A percentile compares a stretch with the other conserved stretches of the same genome.
phyloP scores from a whole-genome alignment of 192 early-diverging fungal species.

The Gigaspora rosea region DNA sequence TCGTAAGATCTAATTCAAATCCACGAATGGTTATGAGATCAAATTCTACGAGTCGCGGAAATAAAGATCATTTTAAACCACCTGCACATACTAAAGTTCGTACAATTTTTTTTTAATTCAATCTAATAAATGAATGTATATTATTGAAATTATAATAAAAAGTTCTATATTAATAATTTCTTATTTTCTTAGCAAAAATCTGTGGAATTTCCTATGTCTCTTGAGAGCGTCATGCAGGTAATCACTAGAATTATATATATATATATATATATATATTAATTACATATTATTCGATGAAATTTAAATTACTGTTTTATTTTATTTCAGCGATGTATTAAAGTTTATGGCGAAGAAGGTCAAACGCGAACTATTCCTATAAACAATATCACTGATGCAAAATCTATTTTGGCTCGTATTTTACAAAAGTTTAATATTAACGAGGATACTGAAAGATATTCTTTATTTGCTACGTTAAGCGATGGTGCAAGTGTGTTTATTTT shows the following conservation, averaged over 20 bases:
- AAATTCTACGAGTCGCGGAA: background rate
- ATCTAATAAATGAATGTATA: too few species aligned
- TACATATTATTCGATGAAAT: background rate
- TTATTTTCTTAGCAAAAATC: too few species aligned
- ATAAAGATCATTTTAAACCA: too few species aligned
- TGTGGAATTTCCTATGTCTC: too few species aligned
- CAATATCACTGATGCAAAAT: constrained; percentile 64
- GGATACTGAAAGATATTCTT: constrained; percentile 67
- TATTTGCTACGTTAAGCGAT: constrained; percentile 73
- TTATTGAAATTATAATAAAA: too few species aligned
- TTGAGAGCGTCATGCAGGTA: too few species aligned
- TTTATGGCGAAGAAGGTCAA: constrained; percentile 78
- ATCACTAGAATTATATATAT: background rate
- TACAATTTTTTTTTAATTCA: too few species aligned
- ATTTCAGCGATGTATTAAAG: constrained; percentile 66
- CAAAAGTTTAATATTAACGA: constrained; percentile 83
- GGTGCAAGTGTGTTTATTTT: constrained; percentile 61
- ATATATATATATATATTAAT: background rate
- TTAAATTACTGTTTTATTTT: background rate
- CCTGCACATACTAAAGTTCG: too few species aligned
- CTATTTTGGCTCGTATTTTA: constrained; percentile 71
- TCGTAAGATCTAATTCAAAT: background rate
- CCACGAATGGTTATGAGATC: too few species aligned
- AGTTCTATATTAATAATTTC: too few species aligned
- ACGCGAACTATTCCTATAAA: constrained; percentile 78